A percentile compares a stretch with the other conserved stretches of the same genome.
Evolutionary conservation across 1,284 basidiomycete species (phyloP).

Genomic region (Pseudozyma thailandica): DNA sequence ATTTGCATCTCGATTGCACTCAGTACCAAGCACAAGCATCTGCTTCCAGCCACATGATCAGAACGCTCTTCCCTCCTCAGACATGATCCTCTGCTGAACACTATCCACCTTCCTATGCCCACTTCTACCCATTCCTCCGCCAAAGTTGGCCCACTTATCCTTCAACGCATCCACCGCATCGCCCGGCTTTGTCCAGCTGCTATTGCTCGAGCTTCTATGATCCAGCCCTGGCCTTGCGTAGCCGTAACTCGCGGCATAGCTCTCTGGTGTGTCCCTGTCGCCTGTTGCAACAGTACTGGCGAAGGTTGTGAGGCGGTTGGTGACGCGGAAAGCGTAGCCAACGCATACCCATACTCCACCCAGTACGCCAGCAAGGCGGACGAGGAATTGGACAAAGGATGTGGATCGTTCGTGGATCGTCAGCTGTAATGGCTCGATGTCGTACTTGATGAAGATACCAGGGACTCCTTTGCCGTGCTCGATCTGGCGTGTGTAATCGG

Average conservation of each 20-base stretch:
- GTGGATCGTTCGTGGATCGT: slow-evolving; percentile 88
- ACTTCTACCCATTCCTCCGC: slow-evolving; percentile 13
- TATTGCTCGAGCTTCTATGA: slow-evolving; percentile 5
- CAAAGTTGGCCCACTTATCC: slow-evolving; percentile 40
- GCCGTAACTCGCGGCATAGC: slow-evolving; percentile 38
- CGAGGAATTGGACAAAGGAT: slow-evolving; percentile 80
- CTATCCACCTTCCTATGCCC: slow-evolving; percentile 45
- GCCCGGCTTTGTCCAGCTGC: slow-evolving; percentile 16
- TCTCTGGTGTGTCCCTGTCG: slow-evolving; percentile 36
- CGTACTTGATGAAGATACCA: slow-evolving; percentile 74
- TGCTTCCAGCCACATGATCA: not conserved
- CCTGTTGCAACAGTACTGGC: slow-evolving; percentile 15
- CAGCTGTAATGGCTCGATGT: slow-evolving; percentile 88
- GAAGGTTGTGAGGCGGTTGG: slow-evolving; percentile 41
- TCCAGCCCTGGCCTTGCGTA: slow-evolving; percentile 15
- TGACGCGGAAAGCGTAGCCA: slow-evolving; percentile 54
- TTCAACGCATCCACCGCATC: slow-evolving; percentile 41
- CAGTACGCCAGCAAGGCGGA: slow-evolving; percentile 74
- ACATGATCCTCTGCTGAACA: slow-evolving; percentile 50
- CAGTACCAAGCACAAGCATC: too few relatives aligned
- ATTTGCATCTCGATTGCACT: too few relatives aligned
- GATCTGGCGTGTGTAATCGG: slow-evolving; percentile 84
- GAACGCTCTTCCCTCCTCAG: slow-evolving; percentile 52
- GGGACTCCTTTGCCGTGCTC: slow-evolving; percentile 83
- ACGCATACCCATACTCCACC: slow-evolving; percentile 69